A percentile compares a stretch with the other conserved stretches of the same genome.
Conservation (phyloP, 2,329 filamentous ascomycete genomes). For the Blastomyces emzantsi region DNA sequence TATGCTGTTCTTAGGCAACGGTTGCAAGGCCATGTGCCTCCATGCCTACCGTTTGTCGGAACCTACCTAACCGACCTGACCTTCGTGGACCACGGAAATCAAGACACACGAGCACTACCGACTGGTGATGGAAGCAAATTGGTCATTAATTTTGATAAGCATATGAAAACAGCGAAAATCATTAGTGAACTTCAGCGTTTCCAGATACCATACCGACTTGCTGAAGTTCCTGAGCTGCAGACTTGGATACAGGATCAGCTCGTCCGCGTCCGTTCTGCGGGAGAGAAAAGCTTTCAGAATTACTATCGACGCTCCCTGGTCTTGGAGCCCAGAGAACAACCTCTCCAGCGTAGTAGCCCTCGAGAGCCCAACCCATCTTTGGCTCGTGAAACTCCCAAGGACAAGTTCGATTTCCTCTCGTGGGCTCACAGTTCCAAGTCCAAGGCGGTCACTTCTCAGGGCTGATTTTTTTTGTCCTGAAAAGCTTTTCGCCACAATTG, state of each 20-base stretch:
- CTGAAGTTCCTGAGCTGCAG: conserved; percentile 77
- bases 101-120: conserved; percentile 67
- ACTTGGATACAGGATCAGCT: conserved; percentile 86
- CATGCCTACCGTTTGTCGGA: conserved; percentile 89
- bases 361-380: conserved; percentile 22
- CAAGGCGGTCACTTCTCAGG: conserved; percentile 31
- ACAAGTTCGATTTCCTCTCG: conserved; percentile 45
- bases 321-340: conserved; percentile 56
- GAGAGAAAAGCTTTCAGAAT: conserved; percentile 53
- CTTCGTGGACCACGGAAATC: conserved; percentile 91
- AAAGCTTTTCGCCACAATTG: background rate
- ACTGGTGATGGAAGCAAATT: conserved; percentile 54
- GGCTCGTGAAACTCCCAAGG: conserved; percentile 36
- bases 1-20: conserved; percentile 76
- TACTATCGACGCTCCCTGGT: conserved; percentile 77
- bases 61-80: conserved; percentile 95
- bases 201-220: conserved; percentile 82
- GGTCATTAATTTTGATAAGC: conserved; percentile 97
- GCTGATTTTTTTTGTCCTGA: conserved; percentile 17
- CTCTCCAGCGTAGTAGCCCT: conserved; percentile 18
- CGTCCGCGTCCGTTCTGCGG: conserved; percentile 58
- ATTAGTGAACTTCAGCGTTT: conserved; percentile 94
- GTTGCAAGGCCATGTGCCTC: conserved; percentile 76
- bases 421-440: conserved; percentile 42
- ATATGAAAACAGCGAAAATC: conserved; percentile 87